Percentiles rank a stretch among this genome's conserved stretches.
phyloP scores from a whole-genome alignment of 768 basidiomycete species.

The Mrakia hoshinonis region DNA sequence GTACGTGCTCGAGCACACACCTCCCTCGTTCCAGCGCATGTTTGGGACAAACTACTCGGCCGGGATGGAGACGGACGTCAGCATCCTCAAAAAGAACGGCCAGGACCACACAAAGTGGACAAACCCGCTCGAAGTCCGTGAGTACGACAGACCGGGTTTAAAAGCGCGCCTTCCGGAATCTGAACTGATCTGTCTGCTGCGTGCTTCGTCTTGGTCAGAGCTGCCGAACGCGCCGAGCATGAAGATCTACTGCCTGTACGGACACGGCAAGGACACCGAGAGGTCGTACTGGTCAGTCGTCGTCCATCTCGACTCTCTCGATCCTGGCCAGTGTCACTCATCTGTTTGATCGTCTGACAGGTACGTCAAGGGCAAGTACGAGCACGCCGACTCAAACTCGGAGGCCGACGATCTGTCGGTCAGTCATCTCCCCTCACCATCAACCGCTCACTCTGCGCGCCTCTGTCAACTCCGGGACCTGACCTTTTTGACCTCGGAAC shows the following conservation, averaged over 20 bases:
- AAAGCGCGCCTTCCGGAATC: slow-evolving; percentile 40
- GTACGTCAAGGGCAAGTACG: slow-evolving; percentile 65
- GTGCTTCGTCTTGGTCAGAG: no score
- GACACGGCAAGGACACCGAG: slow-evolving; percentile 93
- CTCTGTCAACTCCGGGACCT: neutral
- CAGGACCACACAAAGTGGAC: slow-evolving; percentile 75
- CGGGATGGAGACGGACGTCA: slow-evolving; percentile 68
- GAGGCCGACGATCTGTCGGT: slow-evolving; percentile 37
- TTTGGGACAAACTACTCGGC: slow-evolving; percentile 73
- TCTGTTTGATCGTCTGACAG: slow-evolving; percentile 37
- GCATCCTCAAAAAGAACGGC: slow-evolving; percentile 50
- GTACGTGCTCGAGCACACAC: slow-evolving; percentile 78
- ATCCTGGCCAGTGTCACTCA: neutral
- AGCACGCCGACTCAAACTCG: slow-evolving; percentile 51
- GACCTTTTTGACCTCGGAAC: neutral
- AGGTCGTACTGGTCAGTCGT: slow-evolving; percentile 70
- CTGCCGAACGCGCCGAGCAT: slow-evolving; percentile 83
- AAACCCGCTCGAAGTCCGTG: slow-evolving; percentile 72
- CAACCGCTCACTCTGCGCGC: no score
- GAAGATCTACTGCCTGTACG: slow-evolving; percentile 88
- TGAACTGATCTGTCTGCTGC: no score
- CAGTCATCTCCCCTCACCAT: neutral
- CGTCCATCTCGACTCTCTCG: neutral
- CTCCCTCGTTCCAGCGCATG: slow-evolving; percentile 82
- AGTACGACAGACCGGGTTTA: slow-evolving; percentile 42